Percentiles rank a stretch among this genome's conserved stretches.
Conservation (phyloP, 179 eudicot genomes). For the Drosera spatulata region DNA sequence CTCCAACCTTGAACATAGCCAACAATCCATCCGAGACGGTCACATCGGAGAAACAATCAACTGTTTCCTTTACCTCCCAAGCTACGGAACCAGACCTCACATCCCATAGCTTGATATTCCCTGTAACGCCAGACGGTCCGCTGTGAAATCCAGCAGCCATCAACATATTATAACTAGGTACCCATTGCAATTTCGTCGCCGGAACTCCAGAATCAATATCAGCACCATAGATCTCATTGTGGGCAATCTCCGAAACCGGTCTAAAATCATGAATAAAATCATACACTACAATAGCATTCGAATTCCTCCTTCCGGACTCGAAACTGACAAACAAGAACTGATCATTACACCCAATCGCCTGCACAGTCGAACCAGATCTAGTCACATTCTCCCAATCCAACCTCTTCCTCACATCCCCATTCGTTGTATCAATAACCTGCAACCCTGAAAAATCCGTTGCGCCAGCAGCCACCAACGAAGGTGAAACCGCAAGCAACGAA, state of each 20-base stretch:
- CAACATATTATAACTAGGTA: slow-evolving; percentile 47
- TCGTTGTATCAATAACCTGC: slow-evolving; percentile 59
- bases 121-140: slow-evolving; percentile 75
- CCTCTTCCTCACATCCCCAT: slow-evolving; percentile 47
- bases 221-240: slow-evolving; percentile 75
- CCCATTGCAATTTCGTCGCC: slow-evolving; percentile 76
- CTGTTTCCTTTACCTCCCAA: slow-evolving; percentile 70
- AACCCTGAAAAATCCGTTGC: slow-evolving; percentile 88
- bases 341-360: slow-evolving; percentile 60
- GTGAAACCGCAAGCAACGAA: slow-evolving; percentile 53
- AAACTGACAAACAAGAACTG: slow-evolving; percentile 66
- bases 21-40: slow-evolving; percentile 42
- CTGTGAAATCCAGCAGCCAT: slow-evolving; percentile 94
- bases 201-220: slow-evolving; percentile 79
- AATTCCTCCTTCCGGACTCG: slow-evolving; percentile 78
- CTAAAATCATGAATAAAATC: slow-evolving; percentile 47
- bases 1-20: slow-evolving; percentile 72
- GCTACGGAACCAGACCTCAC: slow-evolving; percentile 58
- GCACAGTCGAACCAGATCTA: slow-evolving; percentile 75
- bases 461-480: slow-evolving; percentile 54
- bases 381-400: slow-evolving; percentile 84
- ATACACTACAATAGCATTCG: slow-evolving; percentile 73
- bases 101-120: slow-evolving; percentile 85
- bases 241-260: slow-evolving; percentile 58
- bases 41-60: slow-evolving; percentile 87